Evolutionary conservation across 768 basidiomycete species (phyloP).

Genomic region (Asterophora lycoperdoides): DNA sequence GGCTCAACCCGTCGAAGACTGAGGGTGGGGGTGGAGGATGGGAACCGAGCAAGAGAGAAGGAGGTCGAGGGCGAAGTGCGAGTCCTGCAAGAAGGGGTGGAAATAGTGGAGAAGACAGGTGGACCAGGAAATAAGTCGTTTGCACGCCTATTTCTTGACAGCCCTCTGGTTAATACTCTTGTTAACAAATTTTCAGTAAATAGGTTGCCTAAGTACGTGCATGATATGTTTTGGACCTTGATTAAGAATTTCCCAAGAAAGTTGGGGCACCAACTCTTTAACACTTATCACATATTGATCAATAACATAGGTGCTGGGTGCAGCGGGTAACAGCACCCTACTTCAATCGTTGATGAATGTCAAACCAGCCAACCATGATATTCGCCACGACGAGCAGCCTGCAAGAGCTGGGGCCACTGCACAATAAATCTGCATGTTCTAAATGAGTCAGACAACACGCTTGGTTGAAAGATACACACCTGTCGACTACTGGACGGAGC

Average conservation of each 20-base stretch:
- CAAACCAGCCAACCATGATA: slow-evolving; percentile 66
- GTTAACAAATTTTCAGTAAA: slow-evolving; percentile 4
- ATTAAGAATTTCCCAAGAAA: too few species aligned
- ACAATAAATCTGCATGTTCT: slow-evolving; percentile 64
- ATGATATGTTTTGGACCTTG: background rate
- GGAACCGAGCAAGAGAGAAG: slow-evolving; percentile 73
- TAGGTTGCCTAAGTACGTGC: background rate
- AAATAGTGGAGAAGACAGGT: slow-evolving; percentile 69
- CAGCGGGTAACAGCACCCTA: too few species aligned
- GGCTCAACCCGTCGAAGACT: slow-evolving; percentile 61
- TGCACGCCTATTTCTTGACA: background rate
- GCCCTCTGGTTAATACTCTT: slow-evolving; percentile 1
- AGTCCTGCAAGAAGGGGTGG: slow-evolving; percentile 59
- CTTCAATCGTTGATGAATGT: too few species aligned
- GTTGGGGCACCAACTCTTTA: too few species aligned
- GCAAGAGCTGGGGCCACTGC: slow-evolving; percentile 74
- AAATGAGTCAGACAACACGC: slow-evolving; percentile 3
- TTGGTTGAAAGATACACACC: slow-evolving; percentile 36
- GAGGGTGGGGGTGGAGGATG: slow-evolving; percentile 74
- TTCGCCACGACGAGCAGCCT: slow-evolving; percentile 39
- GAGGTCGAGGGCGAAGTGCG: slow-evolving; percentile 65
- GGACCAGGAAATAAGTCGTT: slow-evolving; percentile 53
- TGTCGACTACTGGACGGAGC: slow-evolving; percentile 76
- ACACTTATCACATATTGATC: too few species aligned
- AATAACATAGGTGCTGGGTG: too few species aligned